Evolutionary conservation across 106 monocot species (phyloP).

Genomic region (Apostasia ramifera): DNA sequence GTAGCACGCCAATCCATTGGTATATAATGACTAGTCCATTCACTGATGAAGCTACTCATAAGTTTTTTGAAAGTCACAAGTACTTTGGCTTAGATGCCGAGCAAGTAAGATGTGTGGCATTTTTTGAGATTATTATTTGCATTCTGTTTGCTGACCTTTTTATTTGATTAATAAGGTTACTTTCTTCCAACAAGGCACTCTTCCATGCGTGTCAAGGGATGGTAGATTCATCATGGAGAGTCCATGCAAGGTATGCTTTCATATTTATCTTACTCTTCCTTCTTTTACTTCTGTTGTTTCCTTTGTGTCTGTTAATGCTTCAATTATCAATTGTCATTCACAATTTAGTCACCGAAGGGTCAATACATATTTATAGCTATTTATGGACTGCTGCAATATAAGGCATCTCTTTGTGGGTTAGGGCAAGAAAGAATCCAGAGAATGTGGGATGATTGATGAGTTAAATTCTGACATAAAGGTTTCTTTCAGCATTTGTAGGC

Average conservation of each 20-base stretch:
- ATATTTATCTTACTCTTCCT: no score
- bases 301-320: no score
- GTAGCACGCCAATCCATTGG: slow-evolving; percentile 72
- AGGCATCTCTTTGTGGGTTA: no score
- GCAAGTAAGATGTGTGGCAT: slow-evolving; percentile 45
- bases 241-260: slow-evolving; percentile 55
- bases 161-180: slow-evolving; percentile 52
- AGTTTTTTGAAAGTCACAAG: slow-evolving; percentile 87
- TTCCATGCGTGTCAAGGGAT: slow-evolving; percentile 88
- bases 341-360: no score
- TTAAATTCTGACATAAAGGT: no score
- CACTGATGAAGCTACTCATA: slow-evolving; percentile 80
- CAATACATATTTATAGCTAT: no score
- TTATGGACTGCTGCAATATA: no score
- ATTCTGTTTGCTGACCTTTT: slow-evolving; percentile 4
- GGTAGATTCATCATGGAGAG: slow-evolving; percentile 96
- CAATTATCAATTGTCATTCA: no score
- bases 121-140: slow-evolving; percentile 1
- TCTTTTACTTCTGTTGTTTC: no score
- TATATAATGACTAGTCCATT: slow-evolving; percentile 99
- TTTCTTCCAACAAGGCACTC: slow-evolving; percentile 98
- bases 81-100: slow-evolving; percentile 93
- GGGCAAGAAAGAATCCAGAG: no score
- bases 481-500: no score
- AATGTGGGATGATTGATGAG: no score